Evolutionary conservation across 2,329 filamentous ascomycete species (phyloP), one percentile per base, ranked within the genome.

Genomic region (Ophioceras dolichostomum): DNA sequence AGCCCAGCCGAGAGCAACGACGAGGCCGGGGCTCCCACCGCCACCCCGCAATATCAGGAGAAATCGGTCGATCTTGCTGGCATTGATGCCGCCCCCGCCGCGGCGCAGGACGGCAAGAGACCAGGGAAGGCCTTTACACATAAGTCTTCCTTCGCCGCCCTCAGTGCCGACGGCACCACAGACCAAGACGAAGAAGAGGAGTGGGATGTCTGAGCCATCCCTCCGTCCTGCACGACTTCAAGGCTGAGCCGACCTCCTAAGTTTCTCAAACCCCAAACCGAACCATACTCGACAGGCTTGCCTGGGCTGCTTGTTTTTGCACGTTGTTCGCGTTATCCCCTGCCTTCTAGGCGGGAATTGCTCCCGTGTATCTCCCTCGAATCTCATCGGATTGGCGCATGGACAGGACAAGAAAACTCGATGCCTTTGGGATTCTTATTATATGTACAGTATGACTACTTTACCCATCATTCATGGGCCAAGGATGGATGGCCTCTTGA

Each of bases 141-240:
- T 34, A 44, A 52, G 42, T 58, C 55, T 5, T 64, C 67, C 5
- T 72, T 70, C 53, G 68, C 67, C 17, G 67, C 67, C 4, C 54
- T 72, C 41, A 62, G 56, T 44, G 54, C 56, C 40, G 58, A 65
- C 29, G 58, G 59, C 27, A 48, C 49, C 28, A 55, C 53, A 28
- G 60, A 62, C 13, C 60, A 62, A 10, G 60, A 55, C 10, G 55
- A 54, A 59, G 60, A 67, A 45, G 57, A 62, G 43, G 68, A 72
- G 49, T 72, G 68, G 68, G 67, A 71, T 37, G 67, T 72, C 38
- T 70, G 56, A 56, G 32, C 22, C 8, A 26, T 26, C 8, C 22
- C 22, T 26, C 22, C 22, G 22, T 8, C 12, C 22, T 7, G 12
- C 22, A 26, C 8, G 22, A 8, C 22, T 12, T 26, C 12, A 26